Evolutionary conservation across 1,284 basidiomycete species (phyloP).

Genomic region (Malassezia yamatoensis): DNA sequence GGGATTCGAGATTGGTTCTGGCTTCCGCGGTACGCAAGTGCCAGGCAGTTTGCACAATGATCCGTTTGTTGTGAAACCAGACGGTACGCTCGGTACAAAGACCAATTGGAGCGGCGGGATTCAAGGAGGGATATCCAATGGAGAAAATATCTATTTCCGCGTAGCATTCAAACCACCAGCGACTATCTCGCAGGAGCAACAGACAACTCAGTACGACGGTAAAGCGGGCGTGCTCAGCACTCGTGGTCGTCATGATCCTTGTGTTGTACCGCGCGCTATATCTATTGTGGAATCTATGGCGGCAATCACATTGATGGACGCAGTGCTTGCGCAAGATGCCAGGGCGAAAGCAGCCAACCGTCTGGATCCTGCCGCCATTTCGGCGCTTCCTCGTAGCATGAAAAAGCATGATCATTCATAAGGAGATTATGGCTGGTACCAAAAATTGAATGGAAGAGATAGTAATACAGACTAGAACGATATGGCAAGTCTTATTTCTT

Average conservation of each 20-base stretch:
- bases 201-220: conserved; percentile 85
- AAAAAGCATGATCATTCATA: conserved; percentile 19
- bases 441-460: too few species aligned
- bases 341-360: conserved; percentile 20
- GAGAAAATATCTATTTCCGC: conserved; percentile 93
- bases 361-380: conserved; percentile 21
- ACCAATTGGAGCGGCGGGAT: conserved; percentile 97
- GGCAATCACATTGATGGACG: conserved; percentile 83
- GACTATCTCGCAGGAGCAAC: conserved; percentile 85
- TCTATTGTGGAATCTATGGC: conserved; percentile 99
- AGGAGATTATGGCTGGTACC: too few species aligned
- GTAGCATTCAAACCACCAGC: conserved; percentile 97
- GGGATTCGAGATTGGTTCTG: conserved; percentile 93
- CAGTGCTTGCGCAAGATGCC: conserved; percentile 35
- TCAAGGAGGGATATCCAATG: conserved; percentile 96
- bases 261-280: conserved; percentile 87
- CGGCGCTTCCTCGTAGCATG: conserved; percentile 37
- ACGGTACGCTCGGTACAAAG: conserved; percentile 66
- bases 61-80: conserved; percentile 61
- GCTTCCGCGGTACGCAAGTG: conserved; percentile 90
- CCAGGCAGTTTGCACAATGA: conserved; percentile 92
- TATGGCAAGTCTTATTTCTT: conserved; percentile 22
- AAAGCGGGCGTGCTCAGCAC: conserved; percentile 75
- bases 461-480: too few species aligned
- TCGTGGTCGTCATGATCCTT: conserved; percentile 89